Conservation (phyloP, 805 yeast species). For the Debaryomyces hansenii region DNA sequence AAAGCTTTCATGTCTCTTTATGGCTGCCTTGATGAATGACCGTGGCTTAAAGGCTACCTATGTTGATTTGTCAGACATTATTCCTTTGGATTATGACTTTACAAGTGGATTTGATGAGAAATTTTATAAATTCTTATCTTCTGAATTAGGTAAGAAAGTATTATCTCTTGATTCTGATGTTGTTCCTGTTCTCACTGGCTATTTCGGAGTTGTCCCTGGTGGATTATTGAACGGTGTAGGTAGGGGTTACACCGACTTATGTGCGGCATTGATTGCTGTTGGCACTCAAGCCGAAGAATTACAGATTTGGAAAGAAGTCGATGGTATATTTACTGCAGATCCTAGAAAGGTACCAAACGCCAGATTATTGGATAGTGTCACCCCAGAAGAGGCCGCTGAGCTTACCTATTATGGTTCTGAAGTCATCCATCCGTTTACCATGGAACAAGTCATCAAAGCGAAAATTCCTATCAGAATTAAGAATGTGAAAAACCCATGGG, state of each 20-base stretch:
- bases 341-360: constrained; percentile 95
- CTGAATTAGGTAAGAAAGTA: constrained; percentile 52
- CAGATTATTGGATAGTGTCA: constrained; percentile 77
- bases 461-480: constrained; percentile 95
- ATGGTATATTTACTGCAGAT: constrained; percentile 98
- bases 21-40: constrained; percentile 83
- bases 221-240: constrained; percentile 92
- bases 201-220: constrained; percentile 94
- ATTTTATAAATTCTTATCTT: constrained; percentile 60
- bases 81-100: constrained; percentile 60
- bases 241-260: constrained; percentile 95
- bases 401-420: constrained; percentile 96
- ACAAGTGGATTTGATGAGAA: constrained; percentile 62
- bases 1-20: constrained; percentile 84
- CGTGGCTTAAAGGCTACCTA: constrained; percentile 76
- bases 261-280: constrained; percentile 96
- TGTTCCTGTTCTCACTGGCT: constrained; percentile 94
- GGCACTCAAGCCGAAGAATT: constrained; percentile 90
- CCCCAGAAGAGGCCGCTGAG: constrained; percentile 99
- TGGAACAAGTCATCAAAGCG: constrained; percentile 97
- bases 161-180: constrained; percentile 38
- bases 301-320: constrained; percentile 99
- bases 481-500: constrained; percentile 92
- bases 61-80: constrained; percentile 73
- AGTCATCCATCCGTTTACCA: constrained; percentile 97